Percentiles rank a stretch among this genome's conserved stretches.
Conservation (phyloP, 768 basidiomycete genomes). For the Chalciporus pseudorubinellus region DNA sequence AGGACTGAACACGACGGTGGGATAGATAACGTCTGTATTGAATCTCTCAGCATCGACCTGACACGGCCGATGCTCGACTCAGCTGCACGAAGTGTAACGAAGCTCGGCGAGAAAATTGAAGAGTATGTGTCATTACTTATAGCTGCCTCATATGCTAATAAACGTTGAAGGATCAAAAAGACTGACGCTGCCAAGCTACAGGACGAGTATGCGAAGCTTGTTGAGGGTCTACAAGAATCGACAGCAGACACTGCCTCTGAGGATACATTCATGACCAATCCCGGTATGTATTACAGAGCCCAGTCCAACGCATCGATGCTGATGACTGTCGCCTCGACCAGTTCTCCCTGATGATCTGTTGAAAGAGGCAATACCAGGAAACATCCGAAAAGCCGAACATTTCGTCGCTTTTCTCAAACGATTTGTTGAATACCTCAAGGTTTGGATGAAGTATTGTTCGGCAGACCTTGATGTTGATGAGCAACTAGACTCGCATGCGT, state of each 20-base stretch:
- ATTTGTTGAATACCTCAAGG: slow-evolving; percentile 98
- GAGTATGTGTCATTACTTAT: slow-evolving; percentile 55
- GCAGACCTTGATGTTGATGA: slow-evolving; percentile 8
- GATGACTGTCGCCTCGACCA: slow-evolving; percentile 29
- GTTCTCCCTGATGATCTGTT: slow-evolving; percentile 93
- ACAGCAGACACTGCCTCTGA: slow-evolving; percentile 55
- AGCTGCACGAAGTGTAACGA: slow-evolving; percentile 82
- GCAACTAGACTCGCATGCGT: slow-evolving; percentile 89
- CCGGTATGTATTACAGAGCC: slow-evolving; percentile 51
- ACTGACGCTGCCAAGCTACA: slow-evolving; percentile 93
- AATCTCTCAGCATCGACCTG: slow-evolving; percentile 94
- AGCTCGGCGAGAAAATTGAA: slow-evolving; percentile 88
- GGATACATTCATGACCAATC: slow-evolving; percentile 87
- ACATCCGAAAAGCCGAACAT: slow-evolving; percentile 98
- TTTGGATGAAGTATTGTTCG: slow-evolving; percentile 25
- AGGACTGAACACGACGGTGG: slow-evolving; percentile 1
- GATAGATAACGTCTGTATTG: slow-evolving; percentile 96
- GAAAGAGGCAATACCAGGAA: slow-evolving; percentile 94
- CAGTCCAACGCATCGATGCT: neutral
- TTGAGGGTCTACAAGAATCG: slow-evolving; percentile 88
- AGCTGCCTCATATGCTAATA: slow-evolving; percentile 4
- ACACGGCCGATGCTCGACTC: slow-evolving; percentile 98
- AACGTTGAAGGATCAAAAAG: slow-evolving; percentile 71
- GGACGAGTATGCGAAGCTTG: slow-evolving; percentile 93
- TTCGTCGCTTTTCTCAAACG: slow-evolving; percentile 98